These are phyloP conservation scores for Aspergillus brasiliensis DNA, from an alignment of 2,329 filamentous ascomycete genomes.

Conservation along the genomic window DNA sequence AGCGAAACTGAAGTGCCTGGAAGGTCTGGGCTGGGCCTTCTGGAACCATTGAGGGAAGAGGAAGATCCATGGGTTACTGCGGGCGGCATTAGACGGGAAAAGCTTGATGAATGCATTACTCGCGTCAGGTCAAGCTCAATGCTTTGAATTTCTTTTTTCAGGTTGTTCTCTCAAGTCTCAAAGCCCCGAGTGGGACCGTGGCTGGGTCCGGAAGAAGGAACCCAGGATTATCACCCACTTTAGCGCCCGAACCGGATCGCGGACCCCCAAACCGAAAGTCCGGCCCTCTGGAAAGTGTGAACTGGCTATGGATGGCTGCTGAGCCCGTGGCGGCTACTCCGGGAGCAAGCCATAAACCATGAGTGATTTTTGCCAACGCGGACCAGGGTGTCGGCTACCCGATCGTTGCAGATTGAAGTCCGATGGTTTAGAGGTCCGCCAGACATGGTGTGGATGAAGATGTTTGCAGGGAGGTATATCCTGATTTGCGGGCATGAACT, in stretches of 20 bases:
- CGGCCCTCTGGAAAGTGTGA: slow-evolving; percentile 12
- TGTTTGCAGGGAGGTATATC: not conserved
- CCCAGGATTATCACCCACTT: slow-evolving; percentile 4
- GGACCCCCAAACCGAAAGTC: slow-evolving; percentile 7
- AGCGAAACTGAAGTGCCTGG: no score
- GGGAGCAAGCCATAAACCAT: not conserved
- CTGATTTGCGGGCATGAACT: not conserved
- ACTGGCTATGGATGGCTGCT: not conserved
- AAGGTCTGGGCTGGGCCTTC: slow-evolving; percentile 8
- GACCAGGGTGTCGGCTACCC: slow-evolving; percentile 9
- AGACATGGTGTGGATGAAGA: not conserved
- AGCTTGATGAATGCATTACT: not conserved
- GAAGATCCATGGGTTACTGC: not conserved
- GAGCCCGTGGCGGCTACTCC: slow-evolving; percentile 3
- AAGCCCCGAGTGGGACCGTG: slow-evolving; percentile 17
- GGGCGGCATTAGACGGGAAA: not conserved
- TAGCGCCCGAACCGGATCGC: slow-evolving; percentile 23
- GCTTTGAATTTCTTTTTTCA: slow-evolving; percentile 2
- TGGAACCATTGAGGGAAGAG: slow-evolving; percentile 15
- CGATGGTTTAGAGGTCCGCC: not conserved
- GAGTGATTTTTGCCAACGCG: not conserved
- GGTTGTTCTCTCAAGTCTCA: slow-evolving; percentile 4
- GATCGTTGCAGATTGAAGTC: not conserved
- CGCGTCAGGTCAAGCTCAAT: slow-evolving; percentile 5
- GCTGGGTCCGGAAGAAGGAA: slow-evolving; percentile 7